Percentiles rank a stretch among this genome's conserved stretches.
Evolutionary conservation across 768 basidiomycete genomes (phyloP).

Genomic region (Lentinula lateritia): DNA sequence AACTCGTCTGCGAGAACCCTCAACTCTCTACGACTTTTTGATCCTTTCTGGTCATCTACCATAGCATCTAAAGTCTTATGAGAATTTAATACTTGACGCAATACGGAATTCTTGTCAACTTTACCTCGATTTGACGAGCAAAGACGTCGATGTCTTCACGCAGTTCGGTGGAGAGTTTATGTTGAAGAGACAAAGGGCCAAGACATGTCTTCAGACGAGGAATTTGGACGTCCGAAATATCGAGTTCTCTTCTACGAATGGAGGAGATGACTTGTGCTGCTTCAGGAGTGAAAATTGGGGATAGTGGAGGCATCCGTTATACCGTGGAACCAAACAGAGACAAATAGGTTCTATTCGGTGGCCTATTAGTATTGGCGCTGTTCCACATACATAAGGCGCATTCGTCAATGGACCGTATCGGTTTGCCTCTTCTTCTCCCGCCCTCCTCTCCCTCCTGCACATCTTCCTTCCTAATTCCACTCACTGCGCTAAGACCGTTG

Average conservation of each 20-base stretch:
- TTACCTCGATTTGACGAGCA: slow-evolving; percentile 64
- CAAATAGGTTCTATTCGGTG: no score
- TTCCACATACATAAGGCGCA: no score
- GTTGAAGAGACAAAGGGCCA: slow-evolving; percentile 67
- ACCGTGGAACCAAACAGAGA: no score
- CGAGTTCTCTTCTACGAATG: slow-evolving; percentile 50
- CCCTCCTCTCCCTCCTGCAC: no score
- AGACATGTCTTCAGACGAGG: slow-evolving; percentile 65
- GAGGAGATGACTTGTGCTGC: slow-evolving; percentile 43
- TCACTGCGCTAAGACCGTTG: no score
- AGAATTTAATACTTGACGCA: slow-evolving; percentile 12
- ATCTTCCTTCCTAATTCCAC: no score
- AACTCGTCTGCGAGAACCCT: slow-evolving; percentile 45
- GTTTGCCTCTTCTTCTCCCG: no score
- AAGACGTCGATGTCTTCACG: slow-evolving; percentile 68
- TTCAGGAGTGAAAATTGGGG: slow-evolving; percentile 46
- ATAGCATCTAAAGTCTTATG: slow-evolving; percentile 59
- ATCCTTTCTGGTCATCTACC: slow-evolving; percentile 67
- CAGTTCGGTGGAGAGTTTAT: slow-evolving; percentile 68
- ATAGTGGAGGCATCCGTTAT: slow-evolving; percentile 46
- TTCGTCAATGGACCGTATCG: neutral
- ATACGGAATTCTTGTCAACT: neutral
- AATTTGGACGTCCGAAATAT: slow-evolving; percentile 67
- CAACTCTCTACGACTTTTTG: slow-evolving; percentile 44
- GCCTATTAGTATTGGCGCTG: no score